These are phyloP conservation scores for Lithospermum erythrorhizon DNA, from an alignment of 257 asterid species.

Conservation along the genomic window DNA sequence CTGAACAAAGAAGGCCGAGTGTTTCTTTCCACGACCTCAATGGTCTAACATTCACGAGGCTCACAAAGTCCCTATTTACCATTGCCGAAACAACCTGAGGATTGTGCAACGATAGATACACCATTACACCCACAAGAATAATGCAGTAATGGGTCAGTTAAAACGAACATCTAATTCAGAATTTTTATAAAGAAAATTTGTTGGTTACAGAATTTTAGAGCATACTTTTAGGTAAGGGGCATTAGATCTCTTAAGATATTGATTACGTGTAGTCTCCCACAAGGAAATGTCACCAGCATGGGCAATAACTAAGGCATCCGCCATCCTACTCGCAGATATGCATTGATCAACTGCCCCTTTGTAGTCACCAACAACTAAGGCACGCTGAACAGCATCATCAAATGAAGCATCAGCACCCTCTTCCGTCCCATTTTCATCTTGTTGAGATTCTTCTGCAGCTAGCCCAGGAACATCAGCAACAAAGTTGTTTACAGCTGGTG, in stretches of 20 bases:
- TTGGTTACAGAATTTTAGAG: background rate
- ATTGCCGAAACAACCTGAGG: conserved; percentile 45
- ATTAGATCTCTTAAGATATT: conserved; percentile 59
- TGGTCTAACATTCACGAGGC: conserved; percentile 81
- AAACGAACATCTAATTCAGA: conserved; percentile 8
- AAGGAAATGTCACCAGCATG: conserved; percentile 71
- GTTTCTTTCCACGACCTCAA: conserved; percentile 96
- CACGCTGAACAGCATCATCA: conserved; percentile 88
- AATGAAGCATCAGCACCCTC: conserved; percentile 62
- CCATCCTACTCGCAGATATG: conserved; percentile 67
- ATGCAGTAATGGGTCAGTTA: background rate
- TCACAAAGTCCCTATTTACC: conserved; percentile 83
- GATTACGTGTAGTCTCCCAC: conserved; percentile 89
- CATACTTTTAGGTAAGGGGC: conserved; percentile 81
- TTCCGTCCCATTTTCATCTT: conserved; percentile 41
- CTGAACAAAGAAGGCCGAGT: conserved; percentile 87
- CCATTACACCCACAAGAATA: background rate
- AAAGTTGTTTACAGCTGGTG: conserved; percentile 46
- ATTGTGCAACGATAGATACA: conserved; percentile 14
- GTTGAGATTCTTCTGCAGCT: conserved; percentile 31
- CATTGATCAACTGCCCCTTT: conserved; percentile 92
- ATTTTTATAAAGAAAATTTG: background rate
- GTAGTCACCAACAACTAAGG: conserved; percentile 86
- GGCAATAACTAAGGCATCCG: conserved; percentile 96
- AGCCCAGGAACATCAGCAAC: conserved; percentile 29